Conservation (phyloP, 2,329 filamentous ascomycete species). For the Cladosporium sp. region DNA sequence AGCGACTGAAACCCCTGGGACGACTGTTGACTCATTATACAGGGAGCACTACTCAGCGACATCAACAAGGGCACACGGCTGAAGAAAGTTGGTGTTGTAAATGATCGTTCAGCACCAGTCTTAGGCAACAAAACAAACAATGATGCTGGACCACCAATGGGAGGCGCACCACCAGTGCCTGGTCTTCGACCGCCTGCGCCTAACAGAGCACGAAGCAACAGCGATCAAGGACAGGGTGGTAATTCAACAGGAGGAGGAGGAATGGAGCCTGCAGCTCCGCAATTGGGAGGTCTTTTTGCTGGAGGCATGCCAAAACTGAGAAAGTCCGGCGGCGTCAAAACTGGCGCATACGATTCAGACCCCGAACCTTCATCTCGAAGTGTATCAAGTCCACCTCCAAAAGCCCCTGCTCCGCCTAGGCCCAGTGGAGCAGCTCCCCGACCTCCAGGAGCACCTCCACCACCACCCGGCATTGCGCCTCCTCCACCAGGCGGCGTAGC, state of each 20-base stretch:
- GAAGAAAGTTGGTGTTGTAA: slow-evolving; percentile 77
- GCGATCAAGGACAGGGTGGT: slow-evolving; percentile 55
- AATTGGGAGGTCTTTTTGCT: slow-evolving; percentile 82
- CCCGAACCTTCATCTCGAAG: slow-evolving; percentile 54
- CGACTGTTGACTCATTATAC: slow-evolving; percentile 1
- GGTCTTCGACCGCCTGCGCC: slow-evolving; percentile 69
- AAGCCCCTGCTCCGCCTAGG: slow-evolving; percentile 43
- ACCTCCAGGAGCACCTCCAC: slow-evolving; percentile 43
- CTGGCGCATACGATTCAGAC: slow-evolving; percentile 64
- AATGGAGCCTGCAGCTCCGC: slow-evolving; percentile 60
- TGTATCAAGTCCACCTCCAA: slow-evolving; percentile 42
- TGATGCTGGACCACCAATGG: slow-evolving; percentile 52
- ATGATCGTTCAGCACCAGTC: slow-evolving; percentile 82
- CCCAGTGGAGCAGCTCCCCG: slow-evolving; percentile 36
- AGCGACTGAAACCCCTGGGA: not conserved
- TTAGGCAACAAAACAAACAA: slow-evolving; percentile 56
- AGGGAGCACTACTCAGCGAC: slow-evolving; percentile 84
- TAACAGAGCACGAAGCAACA: slow-evolving; percentile 72
- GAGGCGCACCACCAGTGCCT: slow-evolving; percentile 78
- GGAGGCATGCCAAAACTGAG: slow-evolving; percentile 94
- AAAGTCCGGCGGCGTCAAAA: slow-evolving; percentile 67
- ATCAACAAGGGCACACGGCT: slow-evolving; percentile 76
- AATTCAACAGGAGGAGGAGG: slow-evolving; percentile 43
- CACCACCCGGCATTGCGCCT: slow-evolving; percentile 24
- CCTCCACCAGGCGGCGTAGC: slow-evolving; percentile 39